These are phyloP conservation scores for Apostasia shenzhenica DNA, from an alignment of 106 monocot species.

Conservation along the genomic window DNA sequence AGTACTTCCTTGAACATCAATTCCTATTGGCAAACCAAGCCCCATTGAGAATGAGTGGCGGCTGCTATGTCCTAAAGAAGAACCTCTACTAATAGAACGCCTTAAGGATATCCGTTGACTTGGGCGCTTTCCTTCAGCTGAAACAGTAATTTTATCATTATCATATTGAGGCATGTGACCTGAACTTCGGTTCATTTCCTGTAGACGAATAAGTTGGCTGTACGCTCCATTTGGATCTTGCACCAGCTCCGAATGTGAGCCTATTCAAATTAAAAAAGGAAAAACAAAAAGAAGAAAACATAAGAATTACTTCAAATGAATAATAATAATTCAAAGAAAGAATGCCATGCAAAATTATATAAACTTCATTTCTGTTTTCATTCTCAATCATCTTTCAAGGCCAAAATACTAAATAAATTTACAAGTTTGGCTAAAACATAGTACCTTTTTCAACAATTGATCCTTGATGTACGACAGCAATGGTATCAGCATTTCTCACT, in stretches of 20 bases:
- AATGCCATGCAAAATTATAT: too few species aligned
- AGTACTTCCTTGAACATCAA: conserved; percentile 3
- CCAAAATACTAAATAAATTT: too few species aligned
- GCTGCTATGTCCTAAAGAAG: conserved; percentile 19
- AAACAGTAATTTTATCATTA: not conserved
- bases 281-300: not conserved
- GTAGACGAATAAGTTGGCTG: conserved; percentile 26
- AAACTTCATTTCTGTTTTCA: too few species aligned
- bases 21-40: conserved; percentile 10
- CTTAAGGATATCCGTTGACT: conserved; percentile 2
- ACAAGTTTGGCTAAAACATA: too few species aligned
- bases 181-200: conserved; percentile 28
- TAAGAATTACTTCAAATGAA: too few species aligned
- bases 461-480: conserved; percentile 25
- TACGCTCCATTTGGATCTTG: conserved; percentile 29
- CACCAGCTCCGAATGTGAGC: conserved; percentile 24
- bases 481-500: conserved; percentile 5
- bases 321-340: too few species aligned
- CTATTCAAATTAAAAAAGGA: conserved; percentile 1
- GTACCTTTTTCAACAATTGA: conserved; percentile 30
- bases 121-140: not conserved
- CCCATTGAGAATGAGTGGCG: conserved; percentile 3
- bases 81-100: conserved; percentile 8
- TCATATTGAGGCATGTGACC: conserved; percentile 7
- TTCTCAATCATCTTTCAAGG: too few species aligned